phyloP scores from a whole-genome alignment of 2,329 filamentous ascomycete genomes.

The Aspergillus nomiae region DNA sequence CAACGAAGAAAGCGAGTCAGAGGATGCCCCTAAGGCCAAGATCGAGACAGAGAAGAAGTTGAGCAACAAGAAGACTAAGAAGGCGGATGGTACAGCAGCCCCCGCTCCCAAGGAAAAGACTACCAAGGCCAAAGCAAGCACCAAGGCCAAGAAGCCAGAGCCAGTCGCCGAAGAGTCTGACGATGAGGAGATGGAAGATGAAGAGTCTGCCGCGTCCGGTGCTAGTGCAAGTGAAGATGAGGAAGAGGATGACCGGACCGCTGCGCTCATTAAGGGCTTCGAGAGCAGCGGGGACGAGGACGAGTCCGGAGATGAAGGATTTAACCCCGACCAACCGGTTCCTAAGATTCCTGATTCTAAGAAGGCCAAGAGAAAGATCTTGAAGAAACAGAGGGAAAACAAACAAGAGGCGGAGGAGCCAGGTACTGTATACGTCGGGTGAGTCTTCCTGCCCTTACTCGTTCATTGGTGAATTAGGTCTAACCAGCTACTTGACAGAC shows the following conservation, averaged over 20 bases:
- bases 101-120: constrained; percentile 38
- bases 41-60: constrained; percentile 40
- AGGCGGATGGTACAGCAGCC: constrained; percentile 36
- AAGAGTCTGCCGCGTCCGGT: constrained; percentile 21
- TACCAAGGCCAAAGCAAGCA: constrained; percentile 27
- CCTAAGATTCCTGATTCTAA: constrained; percentile 49
- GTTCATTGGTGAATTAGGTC: constrained; percentile 7
- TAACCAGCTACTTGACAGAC: constrained; percentile 45
- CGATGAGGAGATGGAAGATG: constrained; percentile 27
- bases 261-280: constrained; percentile 56
- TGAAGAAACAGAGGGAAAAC: constrained; percentile 53
- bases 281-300: constrained; percentile 58
- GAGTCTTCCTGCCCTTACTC: constrained; percentile 26
- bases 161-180: constrained; percentile 38
- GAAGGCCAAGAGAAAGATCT: constrained; percentile 52
- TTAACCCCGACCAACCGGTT: constrained; percentile 47
- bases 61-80: constrained; percentile 49
- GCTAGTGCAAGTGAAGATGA: constrained; percentile 33
- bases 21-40: constrained; percentile 23
- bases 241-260: constrained; percentile 55
- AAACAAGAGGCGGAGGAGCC: constrained; percentile 50
- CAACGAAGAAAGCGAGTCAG: constrained; percentile 36
- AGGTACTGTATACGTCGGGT: constrained; percentile 84
- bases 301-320: constrained; percentile 49
- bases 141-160: constrained; percentile 51